A percentile compares a stretch with the other conserved stretches of the same genome.
Conservation (phyloP, 164 flowering plant species). For the Magnolia officinalis region DNA sequence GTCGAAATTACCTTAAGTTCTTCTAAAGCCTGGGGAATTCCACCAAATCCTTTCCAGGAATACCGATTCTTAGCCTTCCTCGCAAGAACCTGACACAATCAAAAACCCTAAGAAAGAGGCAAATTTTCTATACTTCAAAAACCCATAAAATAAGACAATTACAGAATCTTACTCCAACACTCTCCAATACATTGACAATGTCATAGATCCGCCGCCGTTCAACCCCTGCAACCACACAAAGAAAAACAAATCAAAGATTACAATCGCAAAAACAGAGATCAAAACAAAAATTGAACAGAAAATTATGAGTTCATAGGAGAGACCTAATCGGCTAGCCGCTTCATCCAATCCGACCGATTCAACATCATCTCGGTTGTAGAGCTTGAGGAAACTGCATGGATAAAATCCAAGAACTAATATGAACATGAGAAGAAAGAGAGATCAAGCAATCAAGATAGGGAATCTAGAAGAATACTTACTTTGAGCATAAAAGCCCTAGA, state of each 20-base stretch:
- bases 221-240: conserved; percentile 51
- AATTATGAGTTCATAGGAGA: background rate
- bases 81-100: conserved; percentile 52
- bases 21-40: conserved; percentile 61
- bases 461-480: conserved; percentile 31
- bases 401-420: conserved; percentile 1
- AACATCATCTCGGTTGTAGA: conserved; percentile 72
- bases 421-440: background rate
- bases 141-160: background rate
- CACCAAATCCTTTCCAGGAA: conserved; percentile 81
- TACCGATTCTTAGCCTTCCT: conserved; percentile 85
- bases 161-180: conserved; percentile 70
- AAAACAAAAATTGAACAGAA: background rate
- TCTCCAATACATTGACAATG: conserved; percentile 90
- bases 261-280: background rate
- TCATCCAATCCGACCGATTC: conserved; percentile 78
- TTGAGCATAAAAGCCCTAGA: conserved; percentile 81
- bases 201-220: conserved; percentile 97
- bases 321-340: conserved; percentile 76
- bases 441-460: background rate
- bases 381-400: conserved; percentile 60
- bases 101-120: background rate
- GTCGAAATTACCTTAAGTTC: conserved; percentile 54
- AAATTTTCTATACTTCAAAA: background rate
- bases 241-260: background rate